These are phyloP conservation scores for Centaurea solstitialis DNA, from an alignment of 129 eudicot genomes.

Conservation along the genomic window DNA sequence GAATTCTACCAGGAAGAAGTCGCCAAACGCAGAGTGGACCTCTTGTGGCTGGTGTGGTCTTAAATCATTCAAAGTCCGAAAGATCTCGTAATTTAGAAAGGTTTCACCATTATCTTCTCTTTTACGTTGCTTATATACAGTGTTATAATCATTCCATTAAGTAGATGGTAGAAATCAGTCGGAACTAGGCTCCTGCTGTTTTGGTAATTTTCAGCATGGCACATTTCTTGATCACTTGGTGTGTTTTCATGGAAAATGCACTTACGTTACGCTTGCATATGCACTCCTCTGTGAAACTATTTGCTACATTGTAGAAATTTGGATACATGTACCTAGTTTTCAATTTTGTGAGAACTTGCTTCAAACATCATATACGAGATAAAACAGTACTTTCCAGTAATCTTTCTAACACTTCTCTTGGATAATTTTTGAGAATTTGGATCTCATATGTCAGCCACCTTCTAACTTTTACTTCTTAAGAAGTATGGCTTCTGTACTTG, in stretches of 20 bases:
- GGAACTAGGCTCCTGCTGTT: neutral
- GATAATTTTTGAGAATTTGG: no score
- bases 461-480: no score
- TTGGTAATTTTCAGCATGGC: neutral
- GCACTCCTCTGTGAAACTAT: neutral
- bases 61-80: constrained; percentile 63
- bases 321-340: neutral
- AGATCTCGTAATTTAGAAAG: constrained; percentile 67
- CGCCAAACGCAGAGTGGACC: constrained; percentile 95
- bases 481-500: no score
- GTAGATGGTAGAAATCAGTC: no score
- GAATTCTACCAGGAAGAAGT: constrained; percentile 43
- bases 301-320: neutral
- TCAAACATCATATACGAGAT: no score
- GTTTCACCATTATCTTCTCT: constrained; percentile 28
- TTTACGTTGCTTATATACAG: neutral
- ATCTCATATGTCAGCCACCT: no score
- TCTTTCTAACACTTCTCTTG: neutral
- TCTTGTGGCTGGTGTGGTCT: constrained; percentile 67
- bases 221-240: neutral
- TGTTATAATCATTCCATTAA: neutral
- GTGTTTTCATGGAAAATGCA: neutral
- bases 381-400: neutral
- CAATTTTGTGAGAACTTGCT: neutral
- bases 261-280: neutral